Base-by-base conservation (phyloP, 805 yeast species). In the Candida lessepsii region DNA sequence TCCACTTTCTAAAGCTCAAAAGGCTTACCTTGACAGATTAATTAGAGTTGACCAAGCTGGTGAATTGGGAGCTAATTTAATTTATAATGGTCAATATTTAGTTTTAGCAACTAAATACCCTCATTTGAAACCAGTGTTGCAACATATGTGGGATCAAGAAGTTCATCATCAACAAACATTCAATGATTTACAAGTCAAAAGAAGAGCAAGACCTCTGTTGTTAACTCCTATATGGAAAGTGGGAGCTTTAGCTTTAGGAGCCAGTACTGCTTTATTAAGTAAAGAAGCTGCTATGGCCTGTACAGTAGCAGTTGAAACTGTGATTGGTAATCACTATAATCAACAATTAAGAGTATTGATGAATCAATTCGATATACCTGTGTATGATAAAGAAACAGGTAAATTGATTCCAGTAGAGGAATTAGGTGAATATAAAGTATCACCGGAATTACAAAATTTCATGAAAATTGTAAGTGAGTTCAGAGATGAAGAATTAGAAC, bases 271-370 rank as follows among this genome's bases (percentile, higher is more conserved):
- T 0, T 52, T 85, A 39, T 63, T 89, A 47, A 83, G 96, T 13
- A 87, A 88, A 55, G 96, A 91, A 58, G 97, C 96, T 2, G 98
- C 99, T 2, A 93, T 93, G 99, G 98, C 99, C 1, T 93, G 99
- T 60, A 93, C 99, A 0, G 98, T 90, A 45, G 98, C 98, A 0
- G 98, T 93, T 2, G 99, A 93, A 62, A 93, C 99, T 0, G 98
- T 93, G 5, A 93, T 93, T 59, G 99, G 99, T 2, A 86, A 86
- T 1, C 99, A 93, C 59, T 93, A 93, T 63, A 93, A 93, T 58
- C 82, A 81, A 46, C 99, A 93, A 60, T 68, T 93, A 49, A 71
- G 99, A 39, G 78, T 81, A 29, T 68, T 93, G 41, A 75, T 77
- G 61, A 82, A 80, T 48, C 84, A 83, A 45, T 86, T 74, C 54